Base-by-base conservation (phyloP, 2,329 filamentous ascomycete species). In the Coniochaeta sp. region DNA sequence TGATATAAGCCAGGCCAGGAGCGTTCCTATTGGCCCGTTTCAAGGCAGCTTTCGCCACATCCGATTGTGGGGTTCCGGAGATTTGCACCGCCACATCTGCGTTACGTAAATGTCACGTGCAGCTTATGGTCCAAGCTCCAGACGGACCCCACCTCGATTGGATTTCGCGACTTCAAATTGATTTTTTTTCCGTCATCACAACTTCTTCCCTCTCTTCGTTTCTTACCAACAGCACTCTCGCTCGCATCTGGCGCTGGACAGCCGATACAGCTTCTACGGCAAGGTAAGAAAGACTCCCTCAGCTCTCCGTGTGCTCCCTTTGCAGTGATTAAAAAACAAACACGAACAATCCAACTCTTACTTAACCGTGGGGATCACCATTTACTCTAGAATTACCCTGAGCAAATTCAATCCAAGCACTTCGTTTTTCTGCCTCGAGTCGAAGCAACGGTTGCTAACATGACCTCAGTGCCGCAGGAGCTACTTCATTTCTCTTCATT, bases 331-430 rank as follows among this genome's bases (percentile, higher is more conserved):
- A 79, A 70, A 73, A 69, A 72, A 67, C 63, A 67, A 66, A 65
- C 72, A 74, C 73, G 80, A 84, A 84, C 81, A 85, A 85, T 85
- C 82, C 82, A 85, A 85, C 75, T 80, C 81, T 80, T 81, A 85
- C 81, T 73, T 77, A 69, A 71, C 71, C 74, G 78, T 85, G 83
- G 82, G 82, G 81, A 84, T 72, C 66, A 68, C 62, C 73, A 70
- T 73, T 71, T 74, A 74, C 74, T 79, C 70, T 77, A 81, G 74
- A 80, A 80, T 78, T 79, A 80, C 75, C 68, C 82, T 85, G 82
- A 85, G 78, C 80, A 79, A 74, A 69, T 68, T 65, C 66, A 62
- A 60, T n/a, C n/a, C 66, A 5, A 59, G 56, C 62, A 58, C 59
- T 61, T 44, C 62, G 58, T 58, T 54, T 44, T 64, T 52, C 47